Base-by-base conservation (phyloP, 2,329 filamentous ascomycete genomes). In the Purpureocillium lavendulum region DNA sequence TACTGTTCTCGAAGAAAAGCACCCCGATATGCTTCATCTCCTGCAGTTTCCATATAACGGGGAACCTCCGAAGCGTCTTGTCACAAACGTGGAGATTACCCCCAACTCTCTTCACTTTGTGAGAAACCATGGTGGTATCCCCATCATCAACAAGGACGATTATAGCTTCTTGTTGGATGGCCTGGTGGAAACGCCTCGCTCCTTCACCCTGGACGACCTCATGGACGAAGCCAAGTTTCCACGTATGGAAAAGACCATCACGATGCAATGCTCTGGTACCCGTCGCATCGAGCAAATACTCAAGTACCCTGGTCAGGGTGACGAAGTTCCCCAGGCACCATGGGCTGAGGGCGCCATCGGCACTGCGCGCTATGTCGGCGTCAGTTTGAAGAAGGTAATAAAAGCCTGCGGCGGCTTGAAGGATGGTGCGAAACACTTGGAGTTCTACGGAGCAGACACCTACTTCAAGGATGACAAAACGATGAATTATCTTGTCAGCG, bases 321-420 rank as follows among this genome's bases (percentile, higher is more conserved):
- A 83, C 46, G 79, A 83, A 46, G 57, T 74, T 17, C 67, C 67
- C 32, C 67, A 67, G 46, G 68, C 67, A 0, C 68, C 69, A 0
- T 81, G 78, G 79, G 76, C 69, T 1, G 79, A 82, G 52, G 80
- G 81, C 13, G 82, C 80, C 1, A 85, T 85, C 30, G 74, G 78
- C 1, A 84, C 78, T 0, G 79, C 81, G 0, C 58, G 62, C 4
- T 85, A 76, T 54, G 72, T 69, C 0, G 81, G 82, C 2, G 70
- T 84, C 7, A 76, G 70, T 21, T 62, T 85, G 12, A 84, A 84
- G 52, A 82, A 80, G 48, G 66, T 86, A 2, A 79, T 87, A 56
- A 84, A 85, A 47, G 61, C 76, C 42, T 86, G 82, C 43, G 82
- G 81, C 3, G 82, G 81, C 0, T 58, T 84, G 2, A 46, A 54